A percentile compares a stretch with the other conserved stretches of the same genome.
Conservation (phyloP, 768 basidiomycete genomes). For the Boletus patriciae region DNA sequence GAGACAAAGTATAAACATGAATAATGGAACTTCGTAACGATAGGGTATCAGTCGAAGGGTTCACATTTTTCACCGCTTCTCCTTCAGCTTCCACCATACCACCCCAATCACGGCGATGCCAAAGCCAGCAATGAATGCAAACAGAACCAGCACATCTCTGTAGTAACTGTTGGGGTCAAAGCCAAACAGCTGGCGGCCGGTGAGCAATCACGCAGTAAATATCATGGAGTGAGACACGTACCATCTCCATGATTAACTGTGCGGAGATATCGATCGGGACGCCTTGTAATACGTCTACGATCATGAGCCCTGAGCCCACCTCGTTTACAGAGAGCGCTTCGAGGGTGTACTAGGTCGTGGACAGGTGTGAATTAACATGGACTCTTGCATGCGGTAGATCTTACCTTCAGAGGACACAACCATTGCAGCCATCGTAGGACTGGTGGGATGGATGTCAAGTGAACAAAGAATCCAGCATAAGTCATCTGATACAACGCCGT, state of each 20-base stretch:
- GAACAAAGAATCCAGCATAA: slow-evolving; percentile 91
- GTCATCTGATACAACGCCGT: slow-evolving; percentile 81
- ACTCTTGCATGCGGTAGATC: background rate
- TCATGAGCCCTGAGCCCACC: slow-evolving; percentile 84
- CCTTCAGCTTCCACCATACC: slow-evolving; percentile 77
- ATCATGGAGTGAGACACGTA: slow-evolving; percentile 35
- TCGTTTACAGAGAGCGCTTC: slow-evolving; percentile 92
- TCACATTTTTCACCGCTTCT: slow-evolving; percentile 54
- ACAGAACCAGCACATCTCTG: slow-evolving; percentile 82
- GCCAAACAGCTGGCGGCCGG: slow-evolving; percentile 66
- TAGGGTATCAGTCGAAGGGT: background rate
- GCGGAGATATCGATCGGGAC: slow-evolving; percentile 84
- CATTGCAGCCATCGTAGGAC: slow-evolving; percentile 94
- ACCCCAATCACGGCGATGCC: slow-evolving; percentile 66
- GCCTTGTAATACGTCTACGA: slow-evolving; percentile 73
- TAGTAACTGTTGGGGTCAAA: slow-evolving; percentile 84
- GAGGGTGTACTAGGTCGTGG: slow-evolving; percentile 48
- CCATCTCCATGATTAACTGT: slow-evolving; percentile 79
- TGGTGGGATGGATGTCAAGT: slow-evolving; percentile 79
- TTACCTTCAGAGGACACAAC: slow-evolving; percentile 73
- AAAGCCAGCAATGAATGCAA: slow-evolving; percentile 84
- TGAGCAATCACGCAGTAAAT: background rate
- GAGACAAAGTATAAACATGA: background rate
- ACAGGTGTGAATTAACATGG: background rate
- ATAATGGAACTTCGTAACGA: background rate